A percentile compares a stretch with the other conserved stretches of the same genome.
These are phyloP conservation scores for Rhizophora mangle DNA, from an alignment of 345 rosid genomes.

Conservation along the genomic window DNA sequence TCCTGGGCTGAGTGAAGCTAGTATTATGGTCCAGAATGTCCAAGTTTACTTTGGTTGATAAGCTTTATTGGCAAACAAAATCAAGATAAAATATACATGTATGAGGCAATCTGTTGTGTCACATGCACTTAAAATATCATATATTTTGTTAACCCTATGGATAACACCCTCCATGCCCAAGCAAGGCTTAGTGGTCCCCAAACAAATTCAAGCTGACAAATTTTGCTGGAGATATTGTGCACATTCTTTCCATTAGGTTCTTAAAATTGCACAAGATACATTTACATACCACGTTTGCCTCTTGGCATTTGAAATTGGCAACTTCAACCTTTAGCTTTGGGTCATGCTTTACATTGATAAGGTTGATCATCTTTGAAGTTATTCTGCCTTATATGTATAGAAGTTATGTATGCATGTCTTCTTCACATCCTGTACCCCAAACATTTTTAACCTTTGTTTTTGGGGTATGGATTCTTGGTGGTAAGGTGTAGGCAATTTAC, in stretches of 20 bases:
- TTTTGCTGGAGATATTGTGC: neutral
- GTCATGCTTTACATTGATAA: too few relatives aligned
- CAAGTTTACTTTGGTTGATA: neutral
- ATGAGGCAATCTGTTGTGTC: too few relatives aligned
- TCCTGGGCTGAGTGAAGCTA: neutral
- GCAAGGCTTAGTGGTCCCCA: too few relatives aligned
- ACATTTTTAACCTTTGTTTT: neutral
- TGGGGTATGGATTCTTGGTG: neutral
- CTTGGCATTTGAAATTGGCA: neutral
- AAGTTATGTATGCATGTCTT: too few relatives aligned
- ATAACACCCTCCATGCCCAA: too few relatives aligned
- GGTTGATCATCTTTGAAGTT: too few relatives aligned
- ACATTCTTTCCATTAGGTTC: too few relatives aligned
- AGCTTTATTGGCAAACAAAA: neutral
- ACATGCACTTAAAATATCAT: constrained; percentile 46
- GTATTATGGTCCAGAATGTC: neutral
- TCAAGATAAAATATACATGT: neutral
- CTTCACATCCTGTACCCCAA: neutral
- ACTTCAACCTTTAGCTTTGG: neutral
- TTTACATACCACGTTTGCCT: too few relatives aligned
- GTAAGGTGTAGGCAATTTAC: neutral
- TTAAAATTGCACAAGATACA: too few relatives aligned
- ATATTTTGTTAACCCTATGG: too few relatives aligned
- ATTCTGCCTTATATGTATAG: too few relatives aligned
- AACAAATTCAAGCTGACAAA: too few relatives aligned